phyloP scores from a whole-genome alignment of 2,329 filamentous ascomycete species.

The Trichoderma atroviride region DNA sequence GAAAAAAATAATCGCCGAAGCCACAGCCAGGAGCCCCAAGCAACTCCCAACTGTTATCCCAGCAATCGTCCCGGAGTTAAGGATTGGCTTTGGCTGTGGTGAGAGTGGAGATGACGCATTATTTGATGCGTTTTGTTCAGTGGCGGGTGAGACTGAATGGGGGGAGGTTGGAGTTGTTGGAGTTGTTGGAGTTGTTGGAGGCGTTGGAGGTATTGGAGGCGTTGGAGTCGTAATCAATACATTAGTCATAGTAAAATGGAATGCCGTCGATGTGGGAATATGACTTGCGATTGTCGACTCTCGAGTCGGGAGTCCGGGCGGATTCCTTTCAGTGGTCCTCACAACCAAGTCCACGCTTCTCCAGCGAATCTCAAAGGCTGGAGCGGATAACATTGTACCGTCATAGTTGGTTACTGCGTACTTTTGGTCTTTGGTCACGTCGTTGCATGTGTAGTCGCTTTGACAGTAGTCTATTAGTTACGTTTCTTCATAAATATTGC shows the following conservation, averaged over 20 bases:
- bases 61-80: conserved; percentile 26
- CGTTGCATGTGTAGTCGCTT: conserved; percentile 33
- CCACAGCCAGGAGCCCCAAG: conserved; percentile 13
- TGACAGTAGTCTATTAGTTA: neutral
- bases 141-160: neutral
- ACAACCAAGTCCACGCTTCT: conserved; percentile 29
- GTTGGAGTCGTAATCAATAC: neutral
- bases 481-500: too few relatives aligned
- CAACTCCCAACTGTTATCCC: conserved; percentile 29
- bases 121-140: neutral
- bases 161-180: neutral
- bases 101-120: neutral
- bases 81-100: neutral
- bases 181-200: neutral
- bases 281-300: neutral
- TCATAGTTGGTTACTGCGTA: conserved; percentile 32
- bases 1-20: conserved; percentile 10
- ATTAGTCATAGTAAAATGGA: neutral
- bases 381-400: conserved; percentile 33
- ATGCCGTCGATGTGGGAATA: neutral
- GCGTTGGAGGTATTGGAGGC: too few relatives aligned
- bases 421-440: conserved; percentile 29
- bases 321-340: neutral
- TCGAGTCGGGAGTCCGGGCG: neutral
- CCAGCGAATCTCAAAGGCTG: conserved; percentile 39